phyloP scores from a whole-genome alignment of 495 filamentous ascomycete species.

The Platismatia glauca region DNA sequence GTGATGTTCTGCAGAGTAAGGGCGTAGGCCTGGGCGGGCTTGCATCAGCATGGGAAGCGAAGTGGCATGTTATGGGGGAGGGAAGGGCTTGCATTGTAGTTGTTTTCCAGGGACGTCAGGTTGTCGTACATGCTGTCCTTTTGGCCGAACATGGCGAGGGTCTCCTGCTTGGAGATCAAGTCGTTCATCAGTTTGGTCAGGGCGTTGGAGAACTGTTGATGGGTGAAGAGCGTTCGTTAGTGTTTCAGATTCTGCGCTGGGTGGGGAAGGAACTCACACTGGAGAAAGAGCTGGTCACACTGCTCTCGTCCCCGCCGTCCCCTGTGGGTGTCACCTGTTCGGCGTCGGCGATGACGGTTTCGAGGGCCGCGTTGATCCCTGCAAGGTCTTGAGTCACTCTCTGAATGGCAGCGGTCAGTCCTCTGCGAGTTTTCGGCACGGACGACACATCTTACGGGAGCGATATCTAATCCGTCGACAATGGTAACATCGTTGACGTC shows the following conservation, averaged over 20 bases:
- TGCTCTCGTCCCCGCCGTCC: background rate
- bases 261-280: background rate
- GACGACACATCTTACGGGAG: background rate
- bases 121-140: background rate
- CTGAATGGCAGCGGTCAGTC: background rate
- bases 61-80: background rate
- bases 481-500: background rate
- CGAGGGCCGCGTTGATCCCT: background rate
- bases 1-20: background rate
- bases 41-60: background rate
- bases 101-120: background rate
- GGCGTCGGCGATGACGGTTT: background rate
- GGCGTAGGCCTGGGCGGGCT: background rate
- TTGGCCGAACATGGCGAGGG: background rate
- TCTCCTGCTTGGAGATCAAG: background rate
- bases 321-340: background rate
- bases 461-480: background rate
- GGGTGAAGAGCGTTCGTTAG: background rate
- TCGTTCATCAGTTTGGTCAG: background rate
- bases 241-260: background rate
- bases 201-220: background rate
- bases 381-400: background rate
- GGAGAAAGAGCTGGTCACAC: background rate
- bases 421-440: background rate
- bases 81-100: background rate